These are phyloP conservation scores for Sungouiozyma ichnusensis DNA, from an alignment of 805 yeast species.

Conservation along the genomic window DNA sequence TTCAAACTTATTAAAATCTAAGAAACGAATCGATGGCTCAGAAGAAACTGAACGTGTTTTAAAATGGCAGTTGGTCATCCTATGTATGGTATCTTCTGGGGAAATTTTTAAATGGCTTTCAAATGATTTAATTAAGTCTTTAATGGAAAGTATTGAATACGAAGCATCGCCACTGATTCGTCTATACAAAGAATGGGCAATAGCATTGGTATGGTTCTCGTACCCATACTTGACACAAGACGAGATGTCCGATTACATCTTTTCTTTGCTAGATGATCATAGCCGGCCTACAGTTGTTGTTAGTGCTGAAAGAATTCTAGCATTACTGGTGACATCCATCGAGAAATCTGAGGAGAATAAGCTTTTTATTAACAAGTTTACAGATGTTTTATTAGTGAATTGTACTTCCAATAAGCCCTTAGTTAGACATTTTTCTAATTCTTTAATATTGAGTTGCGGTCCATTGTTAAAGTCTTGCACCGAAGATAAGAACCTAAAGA, in stretches of 20 bases:
- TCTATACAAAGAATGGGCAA: constrained; percentile 53
- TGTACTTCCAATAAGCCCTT: constrained; percentile 77
- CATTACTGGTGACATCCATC: constrained; percentile 41
- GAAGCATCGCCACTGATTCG: constrained; percentile 79
- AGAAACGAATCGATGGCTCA: constrained; percentile 50
- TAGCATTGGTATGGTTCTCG: constrained; percentile 6
- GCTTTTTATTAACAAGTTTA: constrained; percentile 32
- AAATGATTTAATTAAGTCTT: background rate
- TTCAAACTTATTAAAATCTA: constrained; percentile 38
- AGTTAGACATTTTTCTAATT: constrained; percentile 74
- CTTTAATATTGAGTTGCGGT: constrained; percentile 54
- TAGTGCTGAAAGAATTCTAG: constrained; percentile 54
- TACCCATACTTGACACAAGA: constrained; percentile 5
- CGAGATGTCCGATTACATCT: constrained; percentile 16
- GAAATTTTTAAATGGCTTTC: constrained; percentile 5
- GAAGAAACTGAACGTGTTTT: constrained; percentile 61
- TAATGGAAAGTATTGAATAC: constrained; percentile 3
- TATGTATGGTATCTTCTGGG: constrained; percentile 32
- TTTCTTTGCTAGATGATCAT: constrained; percentile 27
- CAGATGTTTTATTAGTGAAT: constrained; percentile 49
- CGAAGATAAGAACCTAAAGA: constrained; percentile 19
- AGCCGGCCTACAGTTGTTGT: constrained; percentile 37
- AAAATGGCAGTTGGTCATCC: constrained; percentile 42
- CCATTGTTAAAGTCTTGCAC: constrained; percentile 31
- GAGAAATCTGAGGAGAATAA: constrained; percentile 16